Evolutionary conservation across 257 asterid species (phyloP).

Genomic region (Prunella vulgaris): DNA sequence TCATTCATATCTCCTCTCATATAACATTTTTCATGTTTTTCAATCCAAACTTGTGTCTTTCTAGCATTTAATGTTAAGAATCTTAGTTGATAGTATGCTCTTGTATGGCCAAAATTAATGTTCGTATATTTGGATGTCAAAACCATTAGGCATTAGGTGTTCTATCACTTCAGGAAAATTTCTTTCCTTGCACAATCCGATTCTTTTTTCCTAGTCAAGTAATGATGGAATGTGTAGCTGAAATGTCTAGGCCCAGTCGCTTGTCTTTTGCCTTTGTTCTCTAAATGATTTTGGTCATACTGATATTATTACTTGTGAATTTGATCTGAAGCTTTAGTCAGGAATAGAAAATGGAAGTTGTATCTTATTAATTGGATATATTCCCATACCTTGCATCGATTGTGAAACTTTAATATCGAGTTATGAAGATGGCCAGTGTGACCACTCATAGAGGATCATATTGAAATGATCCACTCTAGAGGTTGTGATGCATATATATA

Average conservation of each 20-base stretch:
- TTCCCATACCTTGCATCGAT: background rate
- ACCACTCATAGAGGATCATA: too few species aligned
- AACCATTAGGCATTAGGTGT: background rate
- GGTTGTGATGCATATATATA: too few species aligned
- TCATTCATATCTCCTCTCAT: too few species aligned
- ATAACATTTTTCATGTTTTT: background rate
- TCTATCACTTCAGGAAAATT: background rate
- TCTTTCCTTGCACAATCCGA: background rate
- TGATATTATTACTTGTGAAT: background rate
- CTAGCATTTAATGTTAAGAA: background rate
- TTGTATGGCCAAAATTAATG: background rate
- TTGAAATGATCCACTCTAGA: too few species aligned
- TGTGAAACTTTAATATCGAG: too few species aligned
- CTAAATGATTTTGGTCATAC: background rate
- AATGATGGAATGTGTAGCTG: background rate
- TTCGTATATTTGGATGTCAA: background rate
- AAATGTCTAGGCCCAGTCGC: background rate
- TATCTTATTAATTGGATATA: background rate
- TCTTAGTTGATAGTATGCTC: background rate
- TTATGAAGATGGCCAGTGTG: too few species aligned
- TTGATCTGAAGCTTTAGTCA: background rate
- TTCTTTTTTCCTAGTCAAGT: background rate
- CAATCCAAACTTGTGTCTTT: background rate
- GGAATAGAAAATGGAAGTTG: background rate
- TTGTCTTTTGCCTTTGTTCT: background rate